Base-by-base conservation (phyloP, 2,329 filamentous ascomycete species). In the Fusarium duplospermum region DNA sequence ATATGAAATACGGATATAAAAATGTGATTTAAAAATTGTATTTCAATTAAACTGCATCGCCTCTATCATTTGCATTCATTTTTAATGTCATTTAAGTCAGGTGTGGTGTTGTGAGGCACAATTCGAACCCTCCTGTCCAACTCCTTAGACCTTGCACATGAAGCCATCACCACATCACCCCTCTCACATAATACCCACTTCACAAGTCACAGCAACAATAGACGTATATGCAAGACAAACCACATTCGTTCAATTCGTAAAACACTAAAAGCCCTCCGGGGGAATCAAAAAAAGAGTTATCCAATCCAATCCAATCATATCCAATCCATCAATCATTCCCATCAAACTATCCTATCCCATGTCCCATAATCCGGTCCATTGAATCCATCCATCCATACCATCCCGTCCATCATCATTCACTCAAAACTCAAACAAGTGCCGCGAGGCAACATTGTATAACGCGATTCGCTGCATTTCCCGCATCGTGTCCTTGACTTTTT, bases 391-490 rank as follows among this genome's bases (percentile, higher is more conserved):
- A 13, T 35, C 27, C 47, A 63, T 58, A 11, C 27, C 29, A 38
- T 59, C 27, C 42, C 52, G 57, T 40, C 64, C 69, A 24, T 65
- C 66, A 38, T 64, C 64, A 58, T 67, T 68, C 70, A 65, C 69
- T 56, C 67, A 77, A 71, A 76, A 75, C 68, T 77, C 68, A 72
- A 80, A 82, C 81, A 84, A 83, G 75, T 84, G 83, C 85, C 85
- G 85, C 75, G 85, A 86, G 86, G 85, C 84, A 86, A 80, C 83
- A 81, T 83, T 85, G 83, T 85, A 83, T 80, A 79, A 79, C 80
- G 64, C 75, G 73, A 64, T 64, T 61, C 69, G 70, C 73, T 76
- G 68, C 75, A 58, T 64, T 74, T 65, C 63, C 71, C 63, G 54
- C 58, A 35, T 67, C 47, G 40, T 62, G 60, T 57, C 60, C 62